phyloP scores from a whole-genome alignment of 192 early-diverging fungal species.

The Phlyctochytrium bullatum region DNA sequence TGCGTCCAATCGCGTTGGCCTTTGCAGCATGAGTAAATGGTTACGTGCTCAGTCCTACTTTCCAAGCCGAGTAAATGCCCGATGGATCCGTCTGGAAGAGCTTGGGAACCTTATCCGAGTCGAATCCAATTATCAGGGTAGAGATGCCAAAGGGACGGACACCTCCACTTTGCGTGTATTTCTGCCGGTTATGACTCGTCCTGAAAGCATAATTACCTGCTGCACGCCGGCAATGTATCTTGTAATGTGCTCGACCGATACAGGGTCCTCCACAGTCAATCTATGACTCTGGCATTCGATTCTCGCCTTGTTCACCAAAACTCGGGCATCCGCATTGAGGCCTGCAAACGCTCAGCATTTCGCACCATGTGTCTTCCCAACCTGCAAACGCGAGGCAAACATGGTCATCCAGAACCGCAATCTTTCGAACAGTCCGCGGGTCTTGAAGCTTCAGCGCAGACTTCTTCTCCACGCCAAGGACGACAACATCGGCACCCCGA shows the following conservation, averaged over 20 bases:
- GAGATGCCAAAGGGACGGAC: conserved; percentile 98
- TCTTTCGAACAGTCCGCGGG: conserved; percentile 93
- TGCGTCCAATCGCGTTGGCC: conserved; percentile 95
- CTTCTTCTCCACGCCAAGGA: conserved; percentile 97
- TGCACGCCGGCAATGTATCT: conserved; percentile 94
- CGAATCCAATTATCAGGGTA: conserved; percentile 93
- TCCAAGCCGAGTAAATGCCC: conserved; percentile 99
- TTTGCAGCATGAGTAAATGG: conserved; percentile 8
- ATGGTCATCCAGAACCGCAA: conserved; percentile 95
- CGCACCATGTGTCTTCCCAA: conserved; percentile 23
- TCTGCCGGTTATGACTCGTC: conserved; percentile 42
- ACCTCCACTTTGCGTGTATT: conserved; percentile 98
- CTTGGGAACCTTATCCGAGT: conserved; percentile 80
- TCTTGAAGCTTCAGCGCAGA: conserved; percentile 94
- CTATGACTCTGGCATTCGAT: conserved; percentile 97
- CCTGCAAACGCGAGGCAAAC: conserved; percentile 95
- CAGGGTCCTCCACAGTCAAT: conserved; percentile 95
- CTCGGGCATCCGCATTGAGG: conserved; percentile 92
- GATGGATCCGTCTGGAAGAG: conserved; percentile 98
- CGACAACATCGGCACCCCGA: conserved; percentile 83
- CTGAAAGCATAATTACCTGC: conserved; percentile 58
- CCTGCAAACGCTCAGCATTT: conserved; percentile 48
- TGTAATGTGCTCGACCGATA: conserved; percentile 96
- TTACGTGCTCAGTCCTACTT: conserved; percentile 40
- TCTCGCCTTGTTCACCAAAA: conserved; percentile 93